Evolutionary conservation across 805 yeast species (phyloP).

Genomic region (Komagataella kurtzmanii): DNA sequence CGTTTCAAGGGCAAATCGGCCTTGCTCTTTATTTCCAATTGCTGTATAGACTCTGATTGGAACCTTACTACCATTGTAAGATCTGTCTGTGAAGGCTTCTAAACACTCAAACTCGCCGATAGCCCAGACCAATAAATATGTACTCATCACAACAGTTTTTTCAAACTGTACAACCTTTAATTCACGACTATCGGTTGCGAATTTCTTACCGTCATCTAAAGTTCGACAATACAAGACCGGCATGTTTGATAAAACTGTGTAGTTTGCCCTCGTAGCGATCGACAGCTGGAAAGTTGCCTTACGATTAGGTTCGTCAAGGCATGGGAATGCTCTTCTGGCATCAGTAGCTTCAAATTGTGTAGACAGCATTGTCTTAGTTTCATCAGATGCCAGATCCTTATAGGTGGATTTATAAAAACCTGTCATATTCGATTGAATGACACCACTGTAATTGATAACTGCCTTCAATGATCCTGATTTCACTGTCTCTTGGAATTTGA

Average conservation of each 20-base stretch:
- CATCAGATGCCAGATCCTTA: conserved; percentile 18
- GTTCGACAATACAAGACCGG: conserved; percentile 18
- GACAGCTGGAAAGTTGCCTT: conserved; percentile 43
- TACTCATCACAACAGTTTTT: conserved; percentile 39
- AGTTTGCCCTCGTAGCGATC: conserved; percentile 17
- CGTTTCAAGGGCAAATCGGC: conserved; percentile 30
- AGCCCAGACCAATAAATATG: conserved; percentile 47
- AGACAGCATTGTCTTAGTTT: conserved; percentile 25
- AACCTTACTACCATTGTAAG: conserved; percentile 25
- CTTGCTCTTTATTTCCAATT: conserved; percentile 31
- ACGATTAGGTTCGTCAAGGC: conserved; percentile 40
- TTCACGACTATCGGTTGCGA: conserved; percentile 6
- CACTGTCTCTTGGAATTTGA: conserved; percentile 29
- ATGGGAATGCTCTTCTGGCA: conserved; percentile 46
- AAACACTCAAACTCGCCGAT: conserved; percentile 42
- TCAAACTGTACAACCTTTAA: conserved; percentile 22
- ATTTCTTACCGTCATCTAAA: conserved; percentile 9
- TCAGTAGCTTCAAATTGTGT: conserved; percentile 50
- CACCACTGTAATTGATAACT: conserved; percentile 23
- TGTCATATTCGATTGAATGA: conserved; percentile 40
- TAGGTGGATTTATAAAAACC: conserved; percentile 40
- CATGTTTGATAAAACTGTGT: conserved; percentile 32
- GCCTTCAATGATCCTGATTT: conserved; percentile 15
- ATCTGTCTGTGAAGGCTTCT: conserved; percentile 27
- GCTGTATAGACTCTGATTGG: conserved; percentile 41